Evolutionary conservation across 2,329 filamentous ascomycete genomes (phyloP).

Genomic region (Lasiodiplodia hormozganensis): DNA sequence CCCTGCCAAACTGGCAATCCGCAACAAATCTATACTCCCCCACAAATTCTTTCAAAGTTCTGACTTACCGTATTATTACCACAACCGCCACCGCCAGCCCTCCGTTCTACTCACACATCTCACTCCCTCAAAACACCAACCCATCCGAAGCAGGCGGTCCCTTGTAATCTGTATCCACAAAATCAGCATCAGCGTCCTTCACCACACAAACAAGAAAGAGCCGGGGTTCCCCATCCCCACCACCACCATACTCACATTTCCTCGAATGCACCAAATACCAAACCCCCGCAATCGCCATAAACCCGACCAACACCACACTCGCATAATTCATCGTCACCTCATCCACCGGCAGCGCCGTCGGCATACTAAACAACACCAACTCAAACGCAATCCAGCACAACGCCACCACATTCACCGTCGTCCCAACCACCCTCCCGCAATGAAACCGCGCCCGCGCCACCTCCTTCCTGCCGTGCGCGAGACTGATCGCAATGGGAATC

Average conservation of each 20-base stretch:
- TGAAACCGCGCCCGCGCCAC: constrained; percentile 59
- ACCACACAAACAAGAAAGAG: too few relatives aligned
- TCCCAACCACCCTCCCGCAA: constrained; percentile 50
- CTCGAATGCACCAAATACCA: constrained; percentile 27
- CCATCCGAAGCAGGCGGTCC: constrained; percentile 5
- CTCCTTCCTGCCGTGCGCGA: constrained; percentile 50
- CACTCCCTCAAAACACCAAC: background rate
- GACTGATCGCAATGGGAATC: constrained; percentile 61
- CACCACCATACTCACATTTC: constrained; percentile 20
- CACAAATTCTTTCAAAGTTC: too few relatives aligned
- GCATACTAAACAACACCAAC: constrained; percentile 58
- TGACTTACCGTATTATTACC: too few relatives aligned
- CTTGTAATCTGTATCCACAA: background rate
- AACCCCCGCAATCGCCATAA: constrained; percentile 38
- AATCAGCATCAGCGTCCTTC: background rate
- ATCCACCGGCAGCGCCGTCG: constrained; percentile 61
- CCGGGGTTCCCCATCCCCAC: too few relatives aligned
- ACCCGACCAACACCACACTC: constrained; percentile 62
- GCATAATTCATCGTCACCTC: constrained; percentile 64
- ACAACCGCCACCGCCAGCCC: too few relatives aligned
- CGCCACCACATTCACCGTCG: constrained; percentile 55
- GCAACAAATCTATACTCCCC: too few relatives aligned
- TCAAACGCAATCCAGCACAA: constrained; percentile 59
- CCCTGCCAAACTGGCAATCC: too few relatives aligned
- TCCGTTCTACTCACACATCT: background rate